These are phyloP conservation scores for Aureobasidium lini DNA, from an alignment of 2,329 filamentous ascomycete genomes.

Conservation along the genomic window DNA sequence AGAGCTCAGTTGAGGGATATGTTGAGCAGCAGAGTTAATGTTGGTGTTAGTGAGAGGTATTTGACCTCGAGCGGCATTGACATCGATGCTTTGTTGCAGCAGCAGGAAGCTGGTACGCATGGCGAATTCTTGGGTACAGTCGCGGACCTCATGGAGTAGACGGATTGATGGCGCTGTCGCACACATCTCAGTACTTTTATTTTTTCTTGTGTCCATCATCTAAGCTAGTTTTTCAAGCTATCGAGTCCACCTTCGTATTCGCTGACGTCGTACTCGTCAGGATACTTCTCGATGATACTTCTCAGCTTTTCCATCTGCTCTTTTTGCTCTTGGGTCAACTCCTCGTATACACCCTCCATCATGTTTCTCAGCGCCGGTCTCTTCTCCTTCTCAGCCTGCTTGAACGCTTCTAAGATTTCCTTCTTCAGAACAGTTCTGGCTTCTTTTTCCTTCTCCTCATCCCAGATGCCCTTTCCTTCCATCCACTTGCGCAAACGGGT, in stretches of 20 bases:
- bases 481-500: slow-evolving; percentile 84
- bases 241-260: slow-evolving; percentile 68
- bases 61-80: slow-evolving; percentile 79
- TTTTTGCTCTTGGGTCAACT: slow-evolving; percentile 69
- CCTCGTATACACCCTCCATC: slow-evolving; percentile 87
- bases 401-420: slow-evolving; percentile 76
- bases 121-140: slow-evolving; percentile 59
- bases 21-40: slow-evolving; percentile 67
- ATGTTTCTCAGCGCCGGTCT: slow-evolving; percentile 63
- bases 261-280: slow-evolving; percentile 79
- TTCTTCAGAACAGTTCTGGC: slow-evolving; percentile 59
- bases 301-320: slow-evolving; percentile 70
- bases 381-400: slow-evolving; percentile 73
- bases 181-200: neutral
- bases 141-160: slow-evolving; percentile 30
- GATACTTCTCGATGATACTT: slow-evolving; percentile 75
- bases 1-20: slow-evolving; percentile 65
- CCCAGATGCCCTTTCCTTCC: slow-evolving; percentile 75
- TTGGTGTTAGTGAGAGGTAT: slow-evolving; percentile 82
- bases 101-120: slow-evolving; percentile 44
- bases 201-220: neutral
- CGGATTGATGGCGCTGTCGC: neutral
- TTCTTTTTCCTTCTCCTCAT: slow-evolving; percentile 72
- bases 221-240: slow-evolving; percentile 41
- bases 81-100: slow-evolving; percentile 59